Conservation (phyloP, 2,329 filamentous ascomycete genomes). For the Colletotrichum gigasporum region DNA sequence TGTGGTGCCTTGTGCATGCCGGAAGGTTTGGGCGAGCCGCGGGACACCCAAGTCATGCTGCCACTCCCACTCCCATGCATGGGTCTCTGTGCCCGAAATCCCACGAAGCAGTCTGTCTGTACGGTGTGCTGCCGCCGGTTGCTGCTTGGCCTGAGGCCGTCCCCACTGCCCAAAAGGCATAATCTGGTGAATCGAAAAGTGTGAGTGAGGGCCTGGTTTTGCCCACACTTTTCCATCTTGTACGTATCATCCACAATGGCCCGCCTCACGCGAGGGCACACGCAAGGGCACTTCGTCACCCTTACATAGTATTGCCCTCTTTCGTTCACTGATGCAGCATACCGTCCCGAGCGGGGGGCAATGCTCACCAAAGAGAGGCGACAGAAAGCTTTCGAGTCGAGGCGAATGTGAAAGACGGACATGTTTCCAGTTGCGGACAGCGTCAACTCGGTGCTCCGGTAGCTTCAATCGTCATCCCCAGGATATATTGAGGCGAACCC, state of each 20-base stretch:
- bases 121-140: background rate
- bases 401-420: background rate
- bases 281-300: background rate
- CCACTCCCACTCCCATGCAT: background rate
- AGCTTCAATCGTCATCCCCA: background rate
- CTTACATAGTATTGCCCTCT: background rate
- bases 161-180: background rate
- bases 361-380: background rate
- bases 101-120: constrained; percentile 7
- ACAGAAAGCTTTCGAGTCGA: background rate
- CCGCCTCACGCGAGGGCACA: background rate
- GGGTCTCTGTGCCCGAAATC: constrained; percentile 18
- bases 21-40: background rate
- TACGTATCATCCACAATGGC: background rate
- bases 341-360: background rate
- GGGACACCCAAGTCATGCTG: constrained; percentile 3
- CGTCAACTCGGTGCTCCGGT: background rate
- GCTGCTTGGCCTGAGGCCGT: background rate
- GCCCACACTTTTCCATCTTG: background rate
- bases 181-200: background rate
- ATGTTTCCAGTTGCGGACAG: background rate
- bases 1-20: background rate
- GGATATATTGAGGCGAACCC: background rate
- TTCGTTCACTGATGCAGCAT: background rate
- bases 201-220: background rate